These are phyloP conservation scores for Tylopilus balloui DNA, from an alignment of 768 basidiomycete genomes.

Conservation along the genomic window DNA sequence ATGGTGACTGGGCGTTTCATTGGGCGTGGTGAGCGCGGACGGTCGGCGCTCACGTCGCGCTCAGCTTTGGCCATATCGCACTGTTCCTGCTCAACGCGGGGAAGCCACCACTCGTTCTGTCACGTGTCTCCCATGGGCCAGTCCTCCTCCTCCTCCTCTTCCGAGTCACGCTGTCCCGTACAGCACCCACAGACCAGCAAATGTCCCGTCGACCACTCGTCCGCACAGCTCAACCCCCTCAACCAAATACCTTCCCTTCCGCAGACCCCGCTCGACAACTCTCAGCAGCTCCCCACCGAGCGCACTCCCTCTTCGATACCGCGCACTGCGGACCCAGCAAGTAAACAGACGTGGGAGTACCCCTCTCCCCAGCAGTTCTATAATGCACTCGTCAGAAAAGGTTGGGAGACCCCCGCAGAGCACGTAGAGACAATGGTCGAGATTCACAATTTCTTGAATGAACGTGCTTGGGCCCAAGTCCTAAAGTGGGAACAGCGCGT, in stretches of 20 bases:
- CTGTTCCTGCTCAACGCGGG: too few species aligned
- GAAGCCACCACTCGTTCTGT: too few species aligned
- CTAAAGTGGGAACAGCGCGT: conserved; percentile 82
- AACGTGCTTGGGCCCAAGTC: conserved; percentile 94
- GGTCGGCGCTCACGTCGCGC: conserved; percentile 19
- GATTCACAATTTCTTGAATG: conserved; percentile 97
- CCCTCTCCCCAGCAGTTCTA: conserved; percentile 98
- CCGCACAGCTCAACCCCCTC: conserved; percentile 50
- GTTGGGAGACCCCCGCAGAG: conserved; percentile 96
- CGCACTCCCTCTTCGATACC: conserved; percentile 86
- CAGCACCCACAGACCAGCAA: conserved; percentile 35
- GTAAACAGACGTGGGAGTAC: conserved; percentile 74
- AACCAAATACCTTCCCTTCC: conserved; percentile 90
- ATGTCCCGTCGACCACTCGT: conserved; percentile 61
- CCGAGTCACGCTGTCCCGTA: conserved; percentile 45
- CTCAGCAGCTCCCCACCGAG: conserved; percentile 58
- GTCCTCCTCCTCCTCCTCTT: conserved; percentile 11
- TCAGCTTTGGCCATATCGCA: too few species aligned
- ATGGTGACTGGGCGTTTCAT: conserved; percentile 16
- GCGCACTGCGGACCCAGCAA: conserved; percentile 40
- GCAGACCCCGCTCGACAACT: conserved; percentile 58
- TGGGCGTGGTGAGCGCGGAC: conserved; percentile 5
- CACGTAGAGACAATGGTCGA: conserved; percentile 96
- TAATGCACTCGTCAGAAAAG: conserved; percentile 93
- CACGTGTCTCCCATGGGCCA: conserved; percentile 23